Conservation (phyloP, 23 red algal genomes). For the Pyropia yezoensis region DNA sequence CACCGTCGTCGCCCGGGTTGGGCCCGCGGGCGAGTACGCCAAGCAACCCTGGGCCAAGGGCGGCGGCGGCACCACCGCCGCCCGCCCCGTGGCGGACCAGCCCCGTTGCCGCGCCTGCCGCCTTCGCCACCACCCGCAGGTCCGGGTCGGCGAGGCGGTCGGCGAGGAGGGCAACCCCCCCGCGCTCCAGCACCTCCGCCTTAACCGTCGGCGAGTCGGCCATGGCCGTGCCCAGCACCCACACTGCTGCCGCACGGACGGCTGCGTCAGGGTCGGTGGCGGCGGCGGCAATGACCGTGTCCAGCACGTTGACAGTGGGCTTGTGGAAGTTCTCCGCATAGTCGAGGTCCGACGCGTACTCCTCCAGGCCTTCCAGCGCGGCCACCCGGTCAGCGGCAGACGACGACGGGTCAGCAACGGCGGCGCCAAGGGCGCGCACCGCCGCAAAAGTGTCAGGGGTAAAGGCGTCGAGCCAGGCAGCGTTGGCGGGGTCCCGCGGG, state of each 20-base stretch:
- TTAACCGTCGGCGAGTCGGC: slow-evolving; percentile 41
- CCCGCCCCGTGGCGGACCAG: slow-evolving; percentile 26
- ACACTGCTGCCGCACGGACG: slow-evolving; percentile 56
- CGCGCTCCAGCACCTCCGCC: slow-evolving; percentile 19
- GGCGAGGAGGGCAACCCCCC: slow-evolving; percentile 20
- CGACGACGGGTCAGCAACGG: slow-evolving; percentile 2
- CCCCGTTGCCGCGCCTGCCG: slow-evolving; percentile 42
- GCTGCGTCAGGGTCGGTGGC: neutral
- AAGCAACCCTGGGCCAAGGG: slow-evolving; percentile 10
- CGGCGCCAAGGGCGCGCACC: slow-evolving; percentile 14
- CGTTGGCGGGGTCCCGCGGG: slow-evolving; percentile 1
- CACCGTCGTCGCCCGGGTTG: slow-evolving; percentile 1
- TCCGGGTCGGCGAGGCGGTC: slow-evolving; percentile 16
- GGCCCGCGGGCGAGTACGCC: slow-evolving; percentile 7
- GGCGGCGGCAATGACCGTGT: slow-evolving; percentile 26
- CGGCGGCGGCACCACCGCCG: slow-evolving; percentile 9
- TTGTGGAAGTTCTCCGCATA: slow-evolving; percentile 69
- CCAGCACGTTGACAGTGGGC: slow-evolving; percentile 21
- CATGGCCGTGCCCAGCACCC: slow-evolving; percentile 63
- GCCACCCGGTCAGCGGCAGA: slow-evolving; percentile 10
- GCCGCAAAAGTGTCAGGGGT: slow-evolving; percentile 51
- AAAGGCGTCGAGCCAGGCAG: slow-evolving; percentile 62
- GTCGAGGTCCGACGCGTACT: slow-evolving; percentile 57
- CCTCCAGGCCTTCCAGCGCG: slow-evolving; percentile 37
- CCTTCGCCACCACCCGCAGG: slow-evolving; percentile 34